phyloP scores from a whole-genome alignment of 1,139 yeast species.

The Candida smagusa region DNA sequence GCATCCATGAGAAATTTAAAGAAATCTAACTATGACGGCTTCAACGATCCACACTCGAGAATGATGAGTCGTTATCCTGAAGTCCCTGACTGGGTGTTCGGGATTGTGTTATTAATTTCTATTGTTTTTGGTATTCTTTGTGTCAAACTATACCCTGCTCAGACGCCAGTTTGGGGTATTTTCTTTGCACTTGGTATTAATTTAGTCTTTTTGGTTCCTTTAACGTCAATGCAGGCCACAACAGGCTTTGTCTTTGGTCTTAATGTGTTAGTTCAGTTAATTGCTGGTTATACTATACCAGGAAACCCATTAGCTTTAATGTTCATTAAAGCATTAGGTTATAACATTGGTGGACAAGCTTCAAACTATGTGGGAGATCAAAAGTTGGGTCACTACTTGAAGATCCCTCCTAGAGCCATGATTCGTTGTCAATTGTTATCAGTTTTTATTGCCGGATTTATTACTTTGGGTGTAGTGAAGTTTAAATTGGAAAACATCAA shows the following conservation, averaged over 20 bases:
- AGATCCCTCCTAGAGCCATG: conserved; percentile 58
- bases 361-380: conserved; percentile 52
- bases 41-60: conserved; percentile 18
- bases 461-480: conserved; percentile 50
- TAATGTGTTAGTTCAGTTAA: conserved; percentile 38
- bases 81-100: conserved; percentile 22
- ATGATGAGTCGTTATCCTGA: conserved; percentile 21
- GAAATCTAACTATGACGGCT: conserved; percentile 13
- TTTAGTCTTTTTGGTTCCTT: conserved; percentile 33
- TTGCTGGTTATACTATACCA: conserved; percentile 39
- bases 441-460: conserved; percentile 39
- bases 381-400: conserved; percentile 59
- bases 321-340: conserved; percentile 36
- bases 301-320: conserved; percentile 38
- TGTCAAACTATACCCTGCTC: conserved; percentile 31
- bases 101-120: conserved; percentile 15
- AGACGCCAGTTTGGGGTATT: conserved; percentile 33
- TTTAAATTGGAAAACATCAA: conserved; percentile 48
- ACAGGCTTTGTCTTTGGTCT: conserved; percentile 39
- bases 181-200: conserved; percentile 35
- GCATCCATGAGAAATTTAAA: conserved; percentile 1
- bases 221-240: conserved; percentile 35
- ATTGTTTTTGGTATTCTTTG: conserved; percentile 20
- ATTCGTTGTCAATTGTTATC: conserved; percentile 58
- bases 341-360: conserved; percentile 56